Conservation (phyloP, 2,329 filamentous ascomycete genomes). For the Macroventuria anomochaeta region DNA sequence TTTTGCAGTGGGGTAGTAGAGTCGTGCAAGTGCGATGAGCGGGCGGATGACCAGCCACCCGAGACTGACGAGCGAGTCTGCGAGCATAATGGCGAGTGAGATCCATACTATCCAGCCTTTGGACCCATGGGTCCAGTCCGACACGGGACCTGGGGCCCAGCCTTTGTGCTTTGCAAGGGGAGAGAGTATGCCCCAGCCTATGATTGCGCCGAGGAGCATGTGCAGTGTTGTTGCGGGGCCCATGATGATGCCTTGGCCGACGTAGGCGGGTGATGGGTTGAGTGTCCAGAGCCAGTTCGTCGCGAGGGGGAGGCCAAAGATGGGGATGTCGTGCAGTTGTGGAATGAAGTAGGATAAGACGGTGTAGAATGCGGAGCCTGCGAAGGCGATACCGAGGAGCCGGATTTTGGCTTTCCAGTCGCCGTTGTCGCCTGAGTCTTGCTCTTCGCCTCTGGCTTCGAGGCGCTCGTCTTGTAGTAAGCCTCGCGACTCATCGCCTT, state of each 20-base stretch:
- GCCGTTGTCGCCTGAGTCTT: slow-evolving; percentile 44
- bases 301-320: slow-evolving; percentile 79
- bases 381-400: slow-evolving; percentile 65
- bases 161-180: slow-evolving; percentile 83
- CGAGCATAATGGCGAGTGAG: slow-evolving; percentile 94
- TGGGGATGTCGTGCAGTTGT: slow-evolving; percentile 79
- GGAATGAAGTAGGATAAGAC: slow-evolving; percentile 90
- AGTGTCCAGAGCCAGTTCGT: slow-evolving; percentile 91
- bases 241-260: slow-evolving; percentile 99
- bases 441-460: slow-evolving; percentile 26
- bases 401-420: slow-evolving; percentile 70
- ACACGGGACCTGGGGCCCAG: slow-evolving; percentile 87
- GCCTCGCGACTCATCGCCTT: slow-evolving; percentile 44
- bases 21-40: slow-evolving; percentile 56
- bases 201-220: slow-evolving; percentile 87
- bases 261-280: slow-evolving; percentile 95
- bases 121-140: slow-evolving; percentile 89
- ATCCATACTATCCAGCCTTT: slow-evolving; percentile 99
- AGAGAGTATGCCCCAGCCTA: slow-evolving; percentile 91
- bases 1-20: slow-evolving; percentile 46
- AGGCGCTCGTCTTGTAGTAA: slow-evolving; percentile 39
- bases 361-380: slow-evolving; percentile 68
- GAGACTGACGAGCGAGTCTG: slow-evolving; percentile 88
- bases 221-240: slow-evolving; percentile 92
- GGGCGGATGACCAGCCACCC: slow-evolving; percentile 76